These are phyloP conservation scores for Acer yangbiense DNA, from an alignment of 345 rosid genomes.

Conservation along the genomic window DNA sequence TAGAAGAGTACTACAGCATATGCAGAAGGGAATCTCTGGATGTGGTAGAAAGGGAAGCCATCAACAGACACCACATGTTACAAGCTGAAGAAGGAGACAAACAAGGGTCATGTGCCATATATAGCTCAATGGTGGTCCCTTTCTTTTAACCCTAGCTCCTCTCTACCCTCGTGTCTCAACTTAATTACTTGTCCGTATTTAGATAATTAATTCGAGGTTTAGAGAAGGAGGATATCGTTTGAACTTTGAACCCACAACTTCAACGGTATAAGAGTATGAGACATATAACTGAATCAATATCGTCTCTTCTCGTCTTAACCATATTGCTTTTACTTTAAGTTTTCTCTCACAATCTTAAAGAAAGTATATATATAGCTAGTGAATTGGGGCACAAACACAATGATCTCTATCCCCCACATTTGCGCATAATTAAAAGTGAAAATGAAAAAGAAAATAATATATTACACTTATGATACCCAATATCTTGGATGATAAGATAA, in stretches of 20 bases:
- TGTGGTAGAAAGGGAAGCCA: not conserved
- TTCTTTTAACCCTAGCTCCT: not conserved
- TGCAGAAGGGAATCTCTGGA: constrained; percentile 12
- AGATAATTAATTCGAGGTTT: too few species aligned
- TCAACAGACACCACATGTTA: constrained; percentile 15
- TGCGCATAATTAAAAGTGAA: not conserved
- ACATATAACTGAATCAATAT: too few species aligned
- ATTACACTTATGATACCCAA: too few species aligned
- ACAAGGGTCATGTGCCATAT: constrained; percentile 30
- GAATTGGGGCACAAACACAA: not conserved
- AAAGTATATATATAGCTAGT: too few species aligned
- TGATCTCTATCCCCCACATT: not conserved
- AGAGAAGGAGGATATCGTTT: too few species aligned
- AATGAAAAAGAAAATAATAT: not conserved
- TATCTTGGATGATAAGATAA: too few species aligned
- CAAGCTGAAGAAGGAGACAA: constrained; percentile 25
- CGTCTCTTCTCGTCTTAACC: not conserved
- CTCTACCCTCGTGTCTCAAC: not conserved
- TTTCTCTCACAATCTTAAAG: not conserved
- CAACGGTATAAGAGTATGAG: too few species aligned
- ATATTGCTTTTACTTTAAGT: not conserved
- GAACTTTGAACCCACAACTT: too few species aligned
- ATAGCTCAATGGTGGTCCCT: constrained; percentile 20
- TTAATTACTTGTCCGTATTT: too few species aligned
- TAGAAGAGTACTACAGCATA: not conserved